Evolutionary conservation across 2,329 filamentous ascomycete genomes (phyloP), one percentile per base, ranked within the genome.

Genomic region (Fusarium oligoseptatum): DNA sequence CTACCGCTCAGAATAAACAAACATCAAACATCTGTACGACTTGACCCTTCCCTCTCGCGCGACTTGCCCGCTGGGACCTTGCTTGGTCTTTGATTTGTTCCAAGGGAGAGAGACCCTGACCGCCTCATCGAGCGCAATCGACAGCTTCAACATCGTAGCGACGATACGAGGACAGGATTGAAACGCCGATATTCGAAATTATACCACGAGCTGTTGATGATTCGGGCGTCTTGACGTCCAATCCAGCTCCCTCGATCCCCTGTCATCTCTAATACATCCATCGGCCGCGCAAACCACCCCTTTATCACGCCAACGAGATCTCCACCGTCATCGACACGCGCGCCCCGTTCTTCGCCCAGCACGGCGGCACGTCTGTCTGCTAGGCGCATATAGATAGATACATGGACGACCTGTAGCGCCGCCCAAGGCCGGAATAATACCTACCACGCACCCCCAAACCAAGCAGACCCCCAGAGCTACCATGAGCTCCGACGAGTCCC

Each of bases 401-500:
- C 61, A 80, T 80, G 76, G 77, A 72, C 68, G 56, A 65, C 56
- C 61, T 71, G 41, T 73, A 72, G 65, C 66, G 41, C 64, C 56
- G 56, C 57, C 65, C 57, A 64, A 71, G 69, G 67, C 66, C 64
- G 68, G 63, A 68, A 64, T 66, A 37, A 57, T 60, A 60, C 45
- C 67, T 68, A 60, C 45, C 29, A 37, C 41, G 24, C n/a, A 27
- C 22, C 20, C 22, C 24, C 15, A 50, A 50, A 50, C 9, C 24
- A 50, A 50, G n/a, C 39, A 41, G 20, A 45, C 32, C 32, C 36
- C 6, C 8, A 32, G 32, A 67, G 64, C 67, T 67, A 73, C 56
- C 64, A 82, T 83, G 81, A 81, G 75, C 67, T 76, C 72, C 67
- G 77, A 81, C 55, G 81, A 80, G 62, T 70, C 75, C 43, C 43